Evolutionary conservation across 306 rosid genomes (phyloP), one percentile per base, ranked within the genome.

Genomic region (Sindora glabra): DNA sequence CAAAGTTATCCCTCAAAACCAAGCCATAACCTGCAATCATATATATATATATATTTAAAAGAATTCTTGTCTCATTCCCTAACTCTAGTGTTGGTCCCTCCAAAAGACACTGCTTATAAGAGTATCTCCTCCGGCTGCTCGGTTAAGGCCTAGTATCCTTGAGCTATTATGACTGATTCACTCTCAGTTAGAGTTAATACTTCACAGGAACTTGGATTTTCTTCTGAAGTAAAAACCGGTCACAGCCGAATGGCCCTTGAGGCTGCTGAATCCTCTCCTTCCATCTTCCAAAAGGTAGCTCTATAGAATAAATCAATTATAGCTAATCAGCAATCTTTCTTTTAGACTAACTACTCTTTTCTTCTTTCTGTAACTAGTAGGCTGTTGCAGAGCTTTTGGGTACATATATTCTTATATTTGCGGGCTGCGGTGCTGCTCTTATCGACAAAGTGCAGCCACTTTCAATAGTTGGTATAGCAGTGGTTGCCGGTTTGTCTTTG

Each of bases 351-450:
- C 18, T 34, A 3, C 8, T 13, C 40, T n/a, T 53, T 46, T 29
- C 37, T 11, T 54, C 33, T 10, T 8, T 14, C 7, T 25, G 42
- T 33, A 55, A 55, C 32, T 51, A 49, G 32, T 30, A 82, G 81
- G 69, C 71, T 37, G 36, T 62, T 66, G 80, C 85, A 18, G 80
- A 76, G 73, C 17, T 73, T 1, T 46, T 70, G n/a, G 82, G 89
- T 15, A 73, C 80, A 3, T 73, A 69, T 56, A 30, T 79, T 69
- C 72, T 82, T 21, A 67, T 82, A 69, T 82, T 79, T 59, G 56
- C 54, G 4, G 80, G 85, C 5, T 78, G 85, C 54, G 88, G 80
- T 4, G 82, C 74, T 21, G 80, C 66, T 23, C 75, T 79, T 47
- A 69, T 62, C 19, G 68, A 72, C 37, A 71, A 72, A 57, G 58